phyloP scores from a whole-genome alignment of 208 protist genomes.

The Tetramitus jugosus region DNA sequence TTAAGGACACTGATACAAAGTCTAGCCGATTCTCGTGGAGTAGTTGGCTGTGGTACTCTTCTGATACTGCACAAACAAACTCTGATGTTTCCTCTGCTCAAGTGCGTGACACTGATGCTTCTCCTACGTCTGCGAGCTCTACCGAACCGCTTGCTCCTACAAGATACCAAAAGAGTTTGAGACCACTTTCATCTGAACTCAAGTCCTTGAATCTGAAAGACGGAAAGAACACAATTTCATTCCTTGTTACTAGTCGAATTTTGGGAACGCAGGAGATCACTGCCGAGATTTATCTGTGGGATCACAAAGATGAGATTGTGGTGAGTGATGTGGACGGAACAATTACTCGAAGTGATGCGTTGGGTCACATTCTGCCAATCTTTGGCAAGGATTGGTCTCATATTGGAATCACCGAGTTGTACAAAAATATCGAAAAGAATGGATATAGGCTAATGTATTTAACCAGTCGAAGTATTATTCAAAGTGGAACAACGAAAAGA shows the following conservation, averaged over 20 bases:
- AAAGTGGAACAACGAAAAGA: slow-evolving; percentile 62
- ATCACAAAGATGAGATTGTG: slow-evolving; percentile 77
- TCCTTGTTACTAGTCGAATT: slow-evolving; percentile 60
- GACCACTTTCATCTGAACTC: slow-evolving; percentile 72
- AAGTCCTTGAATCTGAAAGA: slow-evolving; percentile 65
- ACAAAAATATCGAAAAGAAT: slow-evolving; percentile 82
- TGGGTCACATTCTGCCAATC: slow-evolving; percentile 83
- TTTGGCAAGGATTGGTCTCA: slow-evolving; percentile 91
- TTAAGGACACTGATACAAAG: too few relatives aligned
- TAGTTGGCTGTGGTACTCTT: too few relatives aligned
- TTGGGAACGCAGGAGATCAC: slow-evolving; percentile 58
- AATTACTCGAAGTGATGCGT: slow-evolving; percentile 90
- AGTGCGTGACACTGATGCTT: too few relatives aligned
- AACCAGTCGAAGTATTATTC: slow-evolving; percentile 67
- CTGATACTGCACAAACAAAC: background rate
- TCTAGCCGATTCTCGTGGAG: too few relatives aligned
- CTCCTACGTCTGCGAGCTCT: too few relatives aligned
- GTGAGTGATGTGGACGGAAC: slow-evolving; percentile 97
- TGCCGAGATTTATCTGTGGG: slow-evolving; percentile 84
- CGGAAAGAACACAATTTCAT: slow-evolving; percentile 78
- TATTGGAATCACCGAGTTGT: slow-evolving; percentile 78
- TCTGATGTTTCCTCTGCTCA: too few relatives aligned
- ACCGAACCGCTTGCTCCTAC: too few relatives aligned
- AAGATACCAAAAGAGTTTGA: slow-evolving; percentile 33
- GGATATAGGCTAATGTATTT: slow-evolving; percentile 56